Evolutionary conservation across 2,329 filamentous ascomycete species (phyloP), one percentile per base, ranked within the genome.

Genomic region (Mollisia scopiformis): DNA sequence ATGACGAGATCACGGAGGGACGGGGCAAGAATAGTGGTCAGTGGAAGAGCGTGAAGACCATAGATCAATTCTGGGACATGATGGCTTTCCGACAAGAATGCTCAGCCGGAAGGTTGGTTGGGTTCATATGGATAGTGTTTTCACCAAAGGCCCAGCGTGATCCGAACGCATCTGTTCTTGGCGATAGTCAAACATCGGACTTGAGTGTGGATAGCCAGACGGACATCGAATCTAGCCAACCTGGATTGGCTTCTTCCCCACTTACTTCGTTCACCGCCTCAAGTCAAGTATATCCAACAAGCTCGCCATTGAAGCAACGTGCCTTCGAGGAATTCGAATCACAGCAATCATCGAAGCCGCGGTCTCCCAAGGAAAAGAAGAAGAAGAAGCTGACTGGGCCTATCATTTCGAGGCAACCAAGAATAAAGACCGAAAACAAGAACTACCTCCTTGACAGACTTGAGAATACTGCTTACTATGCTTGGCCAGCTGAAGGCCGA

Each of bases 31-130:
- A 79, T 27, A 77, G 79, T 2, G 90, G 90, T 0, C 82, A 85
- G 59, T 99, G 95, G 95, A 90, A 88, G 73, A 93, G 90, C 62
- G 88, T 97, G 25, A 88, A 84, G 72, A 90, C 87, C 0, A 78
- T 99, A 41, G 91, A 93, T n/a, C 88, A 93, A 68, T 99, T 99
- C 72, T 99, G 95, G 95, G 95, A 99, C 64, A 90, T 96, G 84
- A 98, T 99, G 94, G 89, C 93, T 0, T 98, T 91, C 72, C 84
- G 95, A 59, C 95, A 98, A 74, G 95, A 99, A 73, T 99, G 95
- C 72, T 97, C 93, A 0, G 92, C 93, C 33, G 96, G 95, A 0
- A 84, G 93, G 19, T 82, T 97, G 71, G 96, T 97, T 0, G 96
- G 96, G 0, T 99, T 99, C 68, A 82, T 98, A 27, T 99, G 96